Base-by-base conservation (phyloP, 768 basidiomycete species). In the Tubosaeta brunneosetosa region DNA sequence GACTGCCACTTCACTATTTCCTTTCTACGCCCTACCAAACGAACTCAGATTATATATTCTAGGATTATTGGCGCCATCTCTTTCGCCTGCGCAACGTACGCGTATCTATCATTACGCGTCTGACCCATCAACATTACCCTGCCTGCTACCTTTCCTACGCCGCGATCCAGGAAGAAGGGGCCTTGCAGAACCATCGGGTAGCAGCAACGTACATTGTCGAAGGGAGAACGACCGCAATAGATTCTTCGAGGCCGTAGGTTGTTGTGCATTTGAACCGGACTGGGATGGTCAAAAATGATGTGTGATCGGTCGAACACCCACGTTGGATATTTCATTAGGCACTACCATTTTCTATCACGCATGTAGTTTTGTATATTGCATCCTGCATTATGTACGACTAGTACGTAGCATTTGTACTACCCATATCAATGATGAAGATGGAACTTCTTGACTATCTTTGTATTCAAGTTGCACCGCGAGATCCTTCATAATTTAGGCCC, bases 11-110 rank as follows among this genome's bases (percentile, higher is more conserved):
- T 60, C 58, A 25, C 25, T 60, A 27, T 73, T 72, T 57, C 68
- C 73, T 11, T 77, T 80, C 60, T 52, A 61, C 13, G 56, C 58
- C 19, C 67, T 87, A 29, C 86, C 86, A 2, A 74, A 66, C 26
- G 85, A 87, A 60, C 71, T 87, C 19, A 77, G 79, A 50, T 70
- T 81, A 6, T 58, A 81, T 63, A 77, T 83, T 43, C 73, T 86
- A 44, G 77, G 81, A 26, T 73, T 77, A 56, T 60, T 84, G 27
- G 75, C 81, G 5, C 84, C 83, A 14, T 72, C 68, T 1, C 75
- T 87, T 45, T 84, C 84, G 16, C 52, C 71, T n/a, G 66, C 73
- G 1, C 85, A 87, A 56, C 77, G 77, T 17, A 68, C 74, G 52
- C 80, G 77, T n/a, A 73, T 87, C 29, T 80, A 72, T 55, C 67